Conservation (phyloP, 1,284 basidiomycete genomes). For the Ceratobasidium papillatum region DNA sequence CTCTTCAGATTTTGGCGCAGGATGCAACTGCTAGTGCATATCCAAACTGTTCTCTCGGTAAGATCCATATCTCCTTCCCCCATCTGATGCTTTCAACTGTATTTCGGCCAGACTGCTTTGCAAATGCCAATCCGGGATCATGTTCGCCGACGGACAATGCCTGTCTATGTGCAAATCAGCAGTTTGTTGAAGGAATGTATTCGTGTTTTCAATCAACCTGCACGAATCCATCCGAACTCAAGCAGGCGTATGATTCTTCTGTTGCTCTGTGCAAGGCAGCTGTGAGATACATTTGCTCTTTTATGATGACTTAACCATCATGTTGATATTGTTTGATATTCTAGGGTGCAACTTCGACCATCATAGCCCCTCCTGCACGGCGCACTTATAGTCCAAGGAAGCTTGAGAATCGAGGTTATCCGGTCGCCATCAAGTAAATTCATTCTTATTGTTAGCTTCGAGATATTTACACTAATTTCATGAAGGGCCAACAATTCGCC, state of each 20-base stretch:
- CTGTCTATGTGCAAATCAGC: conserved; percentile 14
- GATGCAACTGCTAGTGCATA: background rate
- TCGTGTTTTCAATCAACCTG: conserved; percentile 22
- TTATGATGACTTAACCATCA: conserved; percentile 44
- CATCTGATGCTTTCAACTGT: background rate
- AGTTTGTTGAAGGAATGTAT: conserved; percentile 18
- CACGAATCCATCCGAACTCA: background rate
- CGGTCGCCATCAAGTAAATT: background rate
- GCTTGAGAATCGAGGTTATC: background rate
- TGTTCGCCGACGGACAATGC: conserved; percentile 12
- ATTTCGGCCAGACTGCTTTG: conserved; percentile 12
- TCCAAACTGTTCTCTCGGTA: conserved; percentile 12
- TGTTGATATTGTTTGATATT: background rate
- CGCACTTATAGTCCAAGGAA: background rate
- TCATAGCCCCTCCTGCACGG: conserved; percentile 20
- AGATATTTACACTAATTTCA: background rate
- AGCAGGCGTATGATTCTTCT: conserved; percentile 8
- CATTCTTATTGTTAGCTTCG: background rate
- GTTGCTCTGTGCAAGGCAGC: conserved; percentile 4
- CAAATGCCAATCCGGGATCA: conserved; percentile 6
- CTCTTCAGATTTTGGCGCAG: conserved; percentile 15
- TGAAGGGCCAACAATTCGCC: background rate
- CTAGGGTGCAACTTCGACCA: conserved; percentile 13
- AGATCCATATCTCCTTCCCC: background rate
- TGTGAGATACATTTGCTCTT: background rate